Base-by-base conservation (phyloP, 2,329 filamentous ascomycete species). In the Fusarium sp. region DNA sequence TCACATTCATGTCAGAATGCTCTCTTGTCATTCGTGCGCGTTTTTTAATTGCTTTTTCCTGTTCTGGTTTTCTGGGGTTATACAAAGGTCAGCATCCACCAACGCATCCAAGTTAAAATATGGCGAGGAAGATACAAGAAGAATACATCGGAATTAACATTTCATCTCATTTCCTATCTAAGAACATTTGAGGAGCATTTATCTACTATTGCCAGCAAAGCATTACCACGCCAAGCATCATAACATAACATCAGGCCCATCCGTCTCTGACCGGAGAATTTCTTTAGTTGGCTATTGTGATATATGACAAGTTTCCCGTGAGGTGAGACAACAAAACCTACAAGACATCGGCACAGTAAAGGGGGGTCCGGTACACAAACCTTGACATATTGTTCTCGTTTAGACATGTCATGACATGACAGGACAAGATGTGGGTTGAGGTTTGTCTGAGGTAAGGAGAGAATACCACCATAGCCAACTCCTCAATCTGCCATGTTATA, bases 71-170 rank as follows among this genome's bases (percentile, higher is more conserved):
- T 45, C 28, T 20, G 23, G 56, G 63, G 59, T 60, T 48, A 58
- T 61, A 32, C 20, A 67, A n/a, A 32, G 53, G 61, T 70, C 62
- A 70, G 62, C 66, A 69, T 70, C 46, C 43, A 47, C 51, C 27
- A 50, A 49, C 32, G 49, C 56, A 55, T 62, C 30, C 41, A 46
- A 34, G 55, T 37, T 59, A n/a, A 49, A 56, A 59, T 48, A 30
- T 21, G 37, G 66, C 45, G 41, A 37, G 49, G 41, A 48, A 37
- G 25, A 50, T 25, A 20, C 28, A 49, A 45, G n/a, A 42, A 30
- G 27, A 37, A 50, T 50, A 34, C 42, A 30, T 23, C 49, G 11
- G 20, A 54, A 42, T 47, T 43, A 23, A 30, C 32, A 61, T 66
- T 42, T 25, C 18, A 61, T 66, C 37, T 25, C 18, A 49, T 23